Evolutionary conservation across 2,329 filamentous ascomycete genomes (phyloP).

Genomic region (Aspergillus intermedius): DNA sequence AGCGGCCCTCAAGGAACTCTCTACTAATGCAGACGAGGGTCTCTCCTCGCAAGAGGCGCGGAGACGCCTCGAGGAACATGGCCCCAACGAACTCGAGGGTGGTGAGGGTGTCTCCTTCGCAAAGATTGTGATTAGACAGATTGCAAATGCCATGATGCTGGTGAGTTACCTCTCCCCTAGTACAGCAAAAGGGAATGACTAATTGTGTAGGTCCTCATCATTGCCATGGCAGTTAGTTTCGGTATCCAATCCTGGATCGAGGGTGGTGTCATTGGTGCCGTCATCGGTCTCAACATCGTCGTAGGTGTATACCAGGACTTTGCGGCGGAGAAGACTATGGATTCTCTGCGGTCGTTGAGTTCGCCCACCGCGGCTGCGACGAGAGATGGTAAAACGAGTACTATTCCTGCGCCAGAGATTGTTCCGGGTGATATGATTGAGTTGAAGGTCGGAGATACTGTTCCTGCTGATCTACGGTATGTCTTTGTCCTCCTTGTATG

Average conservation of each 20-base stretch:
- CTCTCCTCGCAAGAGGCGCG: conserved; percentile 51
- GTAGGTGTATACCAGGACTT: conserved; percentile 59
- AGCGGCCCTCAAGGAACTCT: conserved; percentile 50
- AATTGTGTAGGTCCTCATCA: conserved; percentile 55
- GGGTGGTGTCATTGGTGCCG: conserved; percentile 53
- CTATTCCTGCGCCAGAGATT: conserved; percentile 51
- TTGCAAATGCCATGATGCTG: conserved; percentile 64
- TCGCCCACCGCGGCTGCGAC: conserved; percentile 54
- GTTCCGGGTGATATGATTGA: conserved; percentile 57
- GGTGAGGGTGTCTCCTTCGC: conserved; percentile 59
- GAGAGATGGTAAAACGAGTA: conserved; percentile 51
- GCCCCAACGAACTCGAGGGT: conserved; percentile 60
- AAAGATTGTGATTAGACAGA: conserved; percentile 61
- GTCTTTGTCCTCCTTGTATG: conserved; percentile 1
- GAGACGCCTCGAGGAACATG: conserved; percentile 50
- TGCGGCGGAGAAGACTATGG: conserved; percentile 57
- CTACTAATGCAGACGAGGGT: conserved; percentile 52
- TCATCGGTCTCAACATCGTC: conserved; percentile 52
- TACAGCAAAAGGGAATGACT: too few species aligned
- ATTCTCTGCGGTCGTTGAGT: conserved; percentile 50
- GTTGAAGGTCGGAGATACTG: conserved; percentile 54
- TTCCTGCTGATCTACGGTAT: conserved; percentile 56
- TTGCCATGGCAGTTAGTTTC: conserved; percentile 63
- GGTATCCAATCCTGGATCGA: conserved; percentile 54
- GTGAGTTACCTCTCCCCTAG: conserved; percentile 32